phyloP scores from a whole-genome alignment of 306 rosid genomes.

The Pueraria montana region DNA sequence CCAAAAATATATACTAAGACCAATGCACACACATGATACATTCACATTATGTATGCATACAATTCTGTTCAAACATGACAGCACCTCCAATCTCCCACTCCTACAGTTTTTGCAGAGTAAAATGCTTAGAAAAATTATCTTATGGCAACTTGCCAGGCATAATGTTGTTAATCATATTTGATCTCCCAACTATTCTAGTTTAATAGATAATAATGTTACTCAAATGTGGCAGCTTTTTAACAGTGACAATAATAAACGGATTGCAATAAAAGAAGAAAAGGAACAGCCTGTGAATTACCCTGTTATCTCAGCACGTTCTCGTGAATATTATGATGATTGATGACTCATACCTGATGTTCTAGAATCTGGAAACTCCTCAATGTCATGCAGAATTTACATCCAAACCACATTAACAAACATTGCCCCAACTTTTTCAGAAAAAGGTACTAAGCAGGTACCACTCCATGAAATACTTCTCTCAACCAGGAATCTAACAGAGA shows the following conservation, averaged over 20 bases:
- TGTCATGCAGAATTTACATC: slow-evolving; percentile 62
- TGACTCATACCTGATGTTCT: slow-evolving; percentile 47
- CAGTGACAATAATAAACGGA: neutral
- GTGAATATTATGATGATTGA: slow-evolving; percentile 51
- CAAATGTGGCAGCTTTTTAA: neutral
- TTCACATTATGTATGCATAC: neutral
- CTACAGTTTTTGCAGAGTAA: neutral
- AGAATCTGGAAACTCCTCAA: slow-evolving; percentile 60
- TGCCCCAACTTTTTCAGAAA: slow-evolving; percentile 39
- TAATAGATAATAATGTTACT: slow-evolving; percentile 12
- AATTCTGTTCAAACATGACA: slow-evolving; percentile 15
- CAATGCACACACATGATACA: slow-evolving; percentile 13
- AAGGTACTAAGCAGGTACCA: slow-evolving; percentile 1
- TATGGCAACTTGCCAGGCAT: neutral
- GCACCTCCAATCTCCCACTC: slow-evolving; percentile 23
- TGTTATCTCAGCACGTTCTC: slow-evolving; percentile 63
- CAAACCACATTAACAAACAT: slow-evolving; percentile 57
- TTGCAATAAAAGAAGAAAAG: neutral
- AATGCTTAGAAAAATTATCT: neutral
- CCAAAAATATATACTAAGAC: slow-evolving; percentile 14
- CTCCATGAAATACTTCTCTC: slow-evolving; percentile 19
- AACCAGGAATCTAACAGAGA: slow-evolving; percentile 27
- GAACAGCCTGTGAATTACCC: slow-evolving; percentile 53
- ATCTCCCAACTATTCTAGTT: slow-evolving; percentile 17
- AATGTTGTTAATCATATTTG: neutral